These are phyloP conservation scores for Russula griseocarnosa DNA, from an alignment of 768 basidiomycete genomes.

Conservation along the genomic window DNA sequence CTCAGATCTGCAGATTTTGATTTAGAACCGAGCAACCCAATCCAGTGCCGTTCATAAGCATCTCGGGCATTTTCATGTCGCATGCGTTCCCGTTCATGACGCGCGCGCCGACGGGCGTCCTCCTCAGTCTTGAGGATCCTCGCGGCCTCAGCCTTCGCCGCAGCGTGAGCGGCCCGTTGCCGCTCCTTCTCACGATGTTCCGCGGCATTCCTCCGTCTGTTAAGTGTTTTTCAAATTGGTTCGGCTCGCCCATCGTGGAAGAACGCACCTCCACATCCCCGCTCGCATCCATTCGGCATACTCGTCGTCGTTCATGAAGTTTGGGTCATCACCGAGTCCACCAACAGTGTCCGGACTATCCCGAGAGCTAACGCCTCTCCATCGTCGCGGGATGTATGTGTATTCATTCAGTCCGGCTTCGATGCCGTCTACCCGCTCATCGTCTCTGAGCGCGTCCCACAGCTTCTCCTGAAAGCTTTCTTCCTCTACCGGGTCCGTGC, in stretches of 20 bases:
- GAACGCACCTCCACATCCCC: constrained; percentile 76
- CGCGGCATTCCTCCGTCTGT: constrained; percentile 62
- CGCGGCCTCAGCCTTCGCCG: constrained; percentile 52
- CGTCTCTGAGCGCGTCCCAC: constrained; percentile 67
- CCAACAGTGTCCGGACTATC: constrained; percentile 38
- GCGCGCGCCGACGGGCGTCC: constrained; percentile 49
- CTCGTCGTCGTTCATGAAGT: constrained; percentile 75
- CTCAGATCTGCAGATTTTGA: constrained; percentile 32
- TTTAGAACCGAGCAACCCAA: constrained; percentile 35
- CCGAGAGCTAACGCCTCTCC: constrained; percentile 47
- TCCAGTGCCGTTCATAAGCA: constrained; percentile 54
- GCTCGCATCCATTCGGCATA: constrained; percentile 83
- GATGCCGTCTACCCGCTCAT: constrained; percentile 60
- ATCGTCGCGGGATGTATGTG: constrained; percentile 68
- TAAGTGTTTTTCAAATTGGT: background rate
- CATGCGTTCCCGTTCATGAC: constrained; percentile 45
- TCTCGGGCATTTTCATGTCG: constrained; percentile 49
- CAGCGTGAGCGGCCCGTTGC: constrained; percentile 49
- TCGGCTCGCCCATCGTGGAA: background rate
- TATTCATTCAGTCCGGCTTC: constrained; percentile 64
- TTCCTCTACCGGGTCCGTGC: constrained; percentile 45
- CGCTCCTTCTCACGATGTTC: constrained; percentile 62
- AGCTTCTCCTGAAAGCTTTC: constrained; percentile 72
- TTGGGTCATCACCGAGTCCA: constrained; percentile 37
- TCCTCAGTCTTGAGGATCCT: constrained; percentile 49